These are phyloP conservation scores for Neodidymelliopsis sp. DNA, from an alignment of 2,329 filamentous ascomycete genomes.

Conservation along the genomic window DNA sequence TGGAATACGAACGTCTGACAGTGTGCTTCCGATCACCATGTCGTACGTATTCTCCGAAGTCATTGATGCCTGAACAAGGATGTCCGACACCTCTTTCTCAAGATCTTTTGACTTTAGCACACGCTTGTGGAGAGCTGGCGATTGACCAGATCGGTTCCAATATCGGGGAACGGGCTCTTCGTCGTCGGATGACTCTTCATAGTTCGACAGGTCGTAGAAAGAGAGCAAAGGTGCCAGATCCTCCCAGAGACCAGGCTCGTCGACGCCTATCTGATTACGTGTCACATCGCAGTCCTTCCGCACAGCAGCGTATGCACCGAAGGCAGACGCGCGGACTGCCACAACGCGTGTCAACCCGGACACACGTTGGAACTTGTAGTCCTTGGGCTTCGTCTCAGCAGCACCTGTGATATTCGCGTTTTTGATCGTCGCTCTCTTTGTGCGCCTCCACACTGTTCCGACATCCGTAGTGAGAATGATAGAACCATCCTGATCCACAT, in stretches of 20 bases:
- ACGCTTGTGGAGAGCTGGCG: slow-evolving; percentile 62
- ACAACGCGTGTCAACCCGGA: slow-evolving; percentile 86
- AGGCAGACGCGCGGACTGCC: slow-evolving; percentile 84
- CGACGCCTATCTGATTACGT: slow-evolving; percentile 72
- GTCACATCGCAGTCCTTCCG: slow-evolving; percentile 86
- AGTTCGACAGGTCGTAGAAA: slow-evolving; percentile 65
- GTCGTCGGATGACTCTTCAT: slow-evolving; percentile 52
- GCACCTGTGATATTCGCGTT: slow-evolving; percentile 61
- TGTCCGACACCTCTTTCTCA: slow-evolving; percentile 66
- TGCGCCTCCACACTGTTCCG: slow-evolving; percentile 90
- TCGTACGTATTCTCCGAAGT: slow-evolving; percentile 55
- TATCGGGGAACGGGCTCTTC: slow-evolving; percentile 57
- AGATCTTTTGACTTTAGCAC: slow-evolving; percentile 70
- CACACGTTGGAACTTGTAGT: slow-evolving; percentile 94
- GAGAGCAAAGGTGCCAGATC: slow-evolving; percentile 75
- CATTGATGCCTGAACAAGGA: slow-evolving; percentile 45
- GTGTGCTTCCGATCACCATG: slow-evolving; percentile 59
- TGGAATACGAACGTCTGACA: slow-evolving; percentile 76
- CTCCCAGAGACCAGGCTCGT: slow-evolving; percentile 73
- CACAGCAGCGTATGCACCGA: slow-evolving; percentile 87
- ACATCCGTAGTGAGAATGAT: slow-evolving; percentile 93
- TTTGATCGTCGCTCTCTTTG: slow-evolving; percentile 83
- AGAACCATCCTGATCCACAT: slow-evolving; percentile 89
- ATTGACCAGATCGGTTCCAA: slow-evolving; percentile 57
- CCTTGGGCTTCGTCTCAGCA: slow-evolving; percentile 72